A percentile compares a stretch with the other conserved stretches of the same genome.
Evolutionary conservation across 2,329 filamentous ascomycete genomes (phyloP).

Genomic region (Purpureocillium takamizusanense): DNA sequence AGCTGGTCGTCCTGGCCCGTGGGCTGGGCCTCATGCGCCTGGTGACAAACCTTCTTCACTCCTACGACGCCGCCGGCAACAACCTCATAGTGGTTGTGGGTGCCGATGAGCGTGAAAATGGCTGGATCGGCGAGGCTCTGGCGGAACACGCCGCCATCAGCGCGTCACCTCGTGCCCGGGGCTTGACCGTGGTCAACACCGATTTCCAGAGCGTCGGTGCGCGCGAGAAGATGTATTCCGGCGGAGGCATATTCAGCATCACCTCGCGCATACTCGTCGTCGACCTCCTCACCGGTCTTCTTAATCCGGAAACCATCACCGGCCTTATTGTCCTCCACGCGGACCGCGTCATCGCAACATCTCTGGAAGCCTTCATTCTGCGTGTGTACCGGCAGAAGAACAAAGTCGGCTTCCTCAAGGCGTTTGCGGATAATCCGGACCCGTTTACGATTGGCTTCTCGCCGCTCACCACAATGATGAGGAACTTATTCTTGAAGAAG

Average conservation of each 20-base stretch:
- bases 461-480: conserved; percentile 81
- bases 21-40: conserved; percentile 88
- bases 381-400: conserved; percentile 92
- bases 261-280: conserved; percentile 93
- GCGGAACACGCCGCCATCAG: conserved; percentile 93
- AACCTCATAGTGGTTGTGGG: conserved; percentile 85
- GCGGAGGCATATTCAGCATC: conserved; percentile 88
- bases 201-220: conserved; percentile 81
- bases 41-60: conserved; percentile 91
- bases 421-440: conserved; percentile 89
- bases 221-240: conserved; percentile 83
- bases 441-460: conserved; percentile 83
- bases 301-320: conserved; percentile 77
- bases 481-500: conserved; percentile 79
- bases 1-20: conserved; percentile 83
- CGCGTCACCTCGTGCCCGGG: conserved; percentile 70
- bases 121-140: conserved; percentile 91
- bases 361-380: conserved; percentile 88
- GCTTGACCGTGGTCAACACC: conserved; percentile 87
- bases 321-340: conserved; percentile 83
- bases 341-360: conserved; percentile 77
- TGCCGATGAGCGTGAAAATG: conserved; percentile 87
- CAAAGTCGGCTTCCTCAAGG: conserved; percentile 87
- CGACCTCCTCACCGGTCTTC: conserved; percentile 75
- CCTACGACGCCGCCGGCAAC: conserved; percentile 91